Conservation (phyloP, 768 basidiomycete species). For the Serendipita sp. region DNA sequence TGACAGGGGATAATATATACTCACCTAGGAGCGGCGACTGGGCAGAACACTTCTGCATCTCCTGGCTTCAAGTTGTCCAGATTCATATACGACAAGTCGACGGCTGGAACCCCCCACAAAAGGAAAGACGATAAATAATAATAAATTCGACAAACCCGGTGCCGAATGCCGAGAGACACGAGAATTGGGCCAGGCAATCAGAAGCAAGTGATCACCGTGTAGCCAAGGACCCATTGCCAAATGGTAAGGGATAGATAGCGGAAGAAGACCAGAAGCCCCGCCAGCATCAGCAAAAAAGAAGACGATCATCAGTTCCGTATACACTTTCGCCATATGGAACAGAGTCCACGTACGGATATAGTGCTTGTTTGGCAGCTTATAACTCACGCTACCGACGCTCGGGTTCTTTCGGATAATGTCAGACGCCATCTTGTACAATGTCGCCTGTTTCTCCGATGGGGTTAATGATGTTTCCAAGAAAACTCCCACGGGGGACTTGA, state of each 20-base stretch:
- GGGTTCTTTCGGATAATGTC: slow-evolving; percentile 51
- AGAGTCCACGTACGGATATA: slow-evolving; percentile 41
- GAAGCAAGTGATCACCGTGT: too few relatives aligned
- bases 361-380: slow-evolving; percentile 84
- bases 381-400: slow-evolving; percentile 43
- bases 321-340: slow-evolving; percentile 16
- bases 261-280: slow-evolving; percentile 33
- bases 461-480: background rate
- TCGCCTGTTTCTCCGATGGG: slow-evolving; percentile 40
- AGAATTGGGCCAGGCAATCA: too few relatives aligned
- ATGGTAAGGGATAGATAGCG: background rate
- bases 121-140: background rate
- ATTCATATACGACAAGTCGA: slow-evolving; percentile 4
- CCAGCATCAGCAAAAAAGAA: slow-evolving; percentile 16
- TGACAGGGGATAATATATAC: slow-evolving; percentile 14
- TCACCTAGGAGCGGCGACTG: slow-evolving; percentile 73
- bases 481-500: too few relatives aligned
- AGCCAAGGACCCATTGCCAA: too few relatives aligned
- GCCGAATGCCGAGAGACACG: too few relatives aligned
- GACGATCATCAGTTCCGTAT: slow-evolving; percentile 40
- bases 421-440: slow-evolving; percentile 77
- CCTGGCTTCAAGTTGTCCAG: slow-evolving; percentile 24
- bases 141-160: background rate
- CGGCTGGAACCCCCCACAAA: slow-evolving; percentile 5
- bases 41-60: slow-evolving; percentile 74